Percentiles rank a stretch among this genome's conserved stretches.
Evolutionary conservation across 805 yeast species (phyloP).

Genomic region (Pichia insulana): DNA sequence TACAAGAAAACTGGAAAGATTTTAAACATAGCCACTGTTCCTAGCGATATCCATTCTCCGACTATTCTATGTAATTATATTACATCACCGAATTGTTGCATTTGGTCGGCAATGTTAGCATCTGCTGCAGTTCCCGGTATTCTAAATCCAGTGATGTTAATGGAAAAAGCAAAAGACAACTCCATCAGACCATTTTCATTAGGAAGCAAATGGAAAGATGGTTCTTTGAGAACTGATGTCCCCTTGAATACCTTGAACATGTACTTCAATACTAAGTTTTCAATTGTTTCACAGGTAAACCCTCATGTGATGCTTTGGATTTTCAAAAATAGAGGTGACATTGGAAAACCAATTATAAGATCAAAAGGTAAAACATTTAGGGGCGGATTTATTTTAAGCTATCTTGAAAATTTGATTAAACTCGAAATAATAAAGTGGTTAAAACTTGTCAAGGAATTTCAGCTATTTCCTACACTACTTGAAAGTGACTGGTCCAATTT

Average conservation of each 20-base stretch:
- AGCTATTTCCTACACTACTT: conserved; percentile 56
- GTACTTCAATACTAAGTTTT: conserved; percentile 66
- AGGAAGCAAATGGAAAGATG: conserved; percentile 74
- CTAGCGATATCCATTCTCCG: conserved; percentile 76
- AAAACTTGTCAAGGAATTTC: conserved; percentile 53
- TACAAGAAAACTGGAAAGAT: conserved; percentile 59
- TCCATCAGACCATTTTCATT: conserved; percentile 57
- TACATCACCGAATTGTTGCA: conserved; percentile 71
- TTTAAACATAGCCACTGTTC: conserved; percentile 68
- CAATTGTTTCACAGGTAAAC: conserved; percentile 74
- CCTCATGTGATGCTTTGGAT: conserved; percentile 73
- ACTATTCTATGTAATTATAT: conserved; percentile 68
- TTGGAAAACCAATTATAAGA: conserved; percentile 68
- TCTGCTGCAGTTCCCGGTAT: conserved; percentile 82
- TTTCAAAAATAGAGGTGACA: conserved; percentile 72
- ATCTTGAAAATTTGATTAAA: conserved; percentile 60
- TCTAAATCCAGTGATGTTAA: conserved; percentile 66
- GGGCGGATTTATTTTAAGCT: conserved; percentile 72
- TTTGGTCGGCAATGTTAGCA: conserved; percentile 73
- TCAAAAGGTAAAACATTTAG: conserved; percentile 49
- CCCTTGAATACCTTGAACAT: conserved; percentile 68
- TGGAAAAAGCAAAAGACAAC: conserved; percentile 40
- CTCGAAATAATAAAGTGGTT: conserved; percentile 74
- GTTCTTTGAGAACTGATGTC: conserved; percentile 69
- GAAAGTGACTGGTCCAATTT: conserved; percentile 77